phyloP scores from a whole-genome alignment of 495 filamentous ascomycete species.

The Chaetomidium leptoderma region DNA sequence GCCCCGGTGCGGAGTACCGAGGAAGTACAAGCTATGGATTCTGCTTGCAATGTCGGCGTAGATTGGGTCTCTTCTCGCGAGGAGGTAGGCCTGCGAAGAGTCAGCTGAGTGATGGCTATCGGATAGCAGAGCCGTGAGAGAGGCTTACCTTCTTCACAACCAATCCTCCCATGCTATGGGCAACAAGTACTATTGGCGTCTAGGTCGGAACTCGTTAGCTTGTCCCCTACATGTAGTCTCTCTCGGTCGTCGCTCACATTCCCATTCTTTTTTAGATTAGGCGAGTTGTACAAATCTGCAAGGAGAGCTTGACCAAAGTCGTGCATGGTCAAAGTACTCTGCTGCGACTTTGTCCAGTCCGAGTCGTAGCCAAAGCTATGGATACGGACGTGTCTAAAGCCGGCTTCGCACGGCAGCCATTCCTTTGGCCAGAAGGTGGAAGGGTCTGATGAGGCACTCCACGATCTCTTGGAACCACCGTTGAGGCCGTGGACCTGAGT shows the following conservation, averaged over 20 bases:
- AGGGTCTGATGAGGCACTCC: conserved; percentile 21
- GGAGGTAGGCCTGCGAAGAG: conserved; percentile 23
- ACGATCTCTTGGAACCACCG: conserved; percentile 29
- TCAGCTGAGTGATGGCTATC: background rate
- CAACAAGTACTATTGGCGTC: conserved; percentile 32
- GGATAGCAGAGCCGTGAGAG: too few relatives aligned
- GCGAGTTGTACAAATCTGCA: conserved; percentile 22
- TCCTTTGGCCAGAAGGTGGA: conserved; percentile 31
- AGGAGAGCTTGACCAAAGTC: conserved; percentile 30
- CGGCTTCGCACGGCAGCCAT: conserved; percentile 31
- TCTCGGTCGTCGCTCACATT: conserved; percentile 8
- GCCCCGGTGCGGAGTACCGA: conserved; percentile 31
- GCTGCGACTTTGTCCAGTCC: conserved; percentile 22
- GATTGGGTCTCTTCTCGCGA: conserved; percentile 24
- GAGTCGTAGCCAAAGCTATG: conserved; percentile 33
- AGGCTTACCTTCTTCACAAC: conserved; percentile 30
- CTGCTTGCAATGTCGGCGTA: conserved; percentile 20
- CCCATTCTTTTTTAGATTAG: conserved; percentile 19
- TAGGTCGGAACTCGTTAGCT: background rate
- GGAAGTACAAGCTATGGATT: conserved; percentile 29
- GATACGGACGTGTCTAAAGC: conserved; percentile 27
- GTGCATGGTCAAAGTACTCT: conserved; percentile 24
- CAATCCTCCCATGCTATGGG: conserved; percentile 34
- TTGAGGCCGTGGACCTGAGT: conserved; percentile 29
- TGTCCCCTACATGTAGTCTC: background rate